Evolutionary conservation across 1,284 basidiomycete genomes (phyloP), one percentile per base, ranked within the genome.

Genomic region (Porogramme epimiltina): DNA sequence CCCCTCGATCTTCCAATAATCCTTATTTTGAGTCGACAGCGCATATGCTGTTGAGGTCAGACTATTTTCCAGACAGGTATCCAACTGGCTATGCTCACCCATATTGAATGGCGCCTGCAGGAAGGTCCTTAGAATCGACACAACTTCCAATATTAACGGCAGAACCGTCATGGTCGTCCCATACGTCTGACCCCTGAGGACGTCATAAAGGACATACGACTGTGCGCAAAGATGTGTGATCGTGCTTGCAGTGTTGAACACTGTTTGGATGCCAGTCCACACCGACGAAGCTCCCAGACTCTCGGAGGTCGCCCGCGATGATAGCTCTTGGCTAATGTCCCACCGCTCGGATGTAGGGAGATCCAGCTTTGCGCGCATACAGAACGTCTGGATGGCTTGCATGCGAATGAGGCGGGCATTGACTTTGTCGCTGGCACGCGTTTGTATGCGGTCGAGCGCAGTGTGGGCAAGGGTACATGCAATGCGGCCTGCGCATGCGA

Each of bases 301-400:
- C 23, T n/a, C n/a, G 28, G 6, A 22, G 26, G 22, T 31, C 42
- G 13, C 33, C 8, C 13, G 79, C n/a, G n/a, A n/a, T n/a, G n/a
- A n/a, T 10, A 91, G 70, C 58, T 89, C 86, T 24, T 79, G 72
- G 58, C 84, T 80, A 10, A 89, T 73, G 9, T 77, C 76, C 3
- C 82, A 74, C 64, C 89, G 85, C 46, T 85, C 79, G 59, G 79
- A 90, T 0, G 89, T 89, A 3, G 89, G 87, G 2, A 90, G 73
- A 64, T 91, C 88, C 26, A 91, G 75, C 16, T 89, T 78, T 23
- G 80, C 79, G 63, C 85, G 78, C 8, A 84, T 81, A 34, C 73
- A 72, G 64, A 88, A 87, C 46, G 81, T 81, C 54, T 84, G 84
- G 4, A 78, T 68, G 1, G 83, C 74, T 63, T 86, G 90, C 65